phyloP scores from a whole-genome alignment of 2,329 filamentous ascomycete genomes.

The Xylariaceae sp. region DNA sequence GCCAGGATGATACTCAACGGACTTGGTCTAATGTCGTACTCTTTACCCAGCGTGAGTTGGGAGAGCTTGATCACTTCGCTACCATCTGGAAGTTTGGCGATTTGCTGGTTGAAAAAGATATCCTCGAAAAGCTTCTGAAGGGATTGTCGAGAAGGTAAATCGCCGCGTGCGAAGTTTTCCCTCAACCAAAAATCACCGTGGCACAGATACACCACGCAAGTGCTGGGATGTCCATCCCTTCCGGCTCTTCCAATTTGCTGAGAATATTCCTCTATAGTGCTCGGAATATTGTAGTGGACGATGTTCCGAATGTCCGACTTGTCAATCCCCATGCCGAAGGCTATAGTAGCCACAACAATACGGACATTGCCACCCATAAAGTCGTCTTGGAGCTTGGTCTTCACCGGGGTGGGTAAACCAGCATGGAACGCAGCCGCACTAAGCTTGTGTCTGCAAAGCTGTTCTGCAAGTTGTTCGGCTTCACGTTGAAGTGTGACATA shows the following conservation, averaged over 20 bases:
- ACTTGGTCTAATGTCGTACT: slow-evolving; percentile 51
- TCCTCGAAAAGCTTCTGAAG: slow-evolving; percentile 46
- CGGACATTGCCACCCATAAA: slow-evolving; percentile 45
- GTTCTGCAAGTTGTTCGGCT: slow-evolving; percentile 40
- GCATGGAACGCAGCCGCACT: slow-evolving; percentile 47
- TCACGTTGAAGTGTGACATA: slow-evolving; percentile 58
- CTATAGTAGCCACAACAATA: slow-evolving; percentile 53
- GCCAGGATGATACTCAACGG: slow-evolving; percentile 54
- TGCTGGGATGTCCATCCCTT: slow-evolving; percentile 48
- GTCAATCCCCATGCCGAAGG: slow-evolving; percentile 59
- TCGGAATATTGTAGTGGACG: slow-evolving; percentile 48
- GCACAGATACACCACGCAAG: slow-evolving; percentile 56
- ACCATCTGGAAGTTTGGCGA: slow-evolving; percentile 26
- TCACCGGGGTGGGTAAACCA: slow-evolving; percentile 43
- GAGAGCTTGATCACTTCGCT: slow-evolving; percentile 45
- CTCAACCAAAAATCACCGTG: slow-evolving; percentile 54
- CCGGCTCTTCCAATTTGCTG: slow-evolving; percentile 56
- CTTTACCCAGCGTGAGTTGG: slow-evolving; percentile 40
- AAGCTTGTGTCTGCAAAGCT: slow-evolving; percentile 36
- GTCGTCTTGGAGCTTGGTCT: slow-evolving; percentile 45
- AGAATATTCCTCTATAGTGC: slow-evolving; percentile 53
- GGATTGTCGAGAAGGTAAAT: slow-evolving; percentile 51
- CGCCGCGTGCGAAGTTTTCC: slow-evolving; percentile 57
- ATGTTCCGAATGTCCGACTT: slow-evolving; percentile 53
- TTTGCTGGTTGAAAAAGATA: slow-evolving; percentile 46